Evolutionary conservation across 2,329 filamentous ascomycete genomes (phyloP), one percentile per base, ranked within the genome.

Genomic region (Lasiodiplodia citricola): DNA sequence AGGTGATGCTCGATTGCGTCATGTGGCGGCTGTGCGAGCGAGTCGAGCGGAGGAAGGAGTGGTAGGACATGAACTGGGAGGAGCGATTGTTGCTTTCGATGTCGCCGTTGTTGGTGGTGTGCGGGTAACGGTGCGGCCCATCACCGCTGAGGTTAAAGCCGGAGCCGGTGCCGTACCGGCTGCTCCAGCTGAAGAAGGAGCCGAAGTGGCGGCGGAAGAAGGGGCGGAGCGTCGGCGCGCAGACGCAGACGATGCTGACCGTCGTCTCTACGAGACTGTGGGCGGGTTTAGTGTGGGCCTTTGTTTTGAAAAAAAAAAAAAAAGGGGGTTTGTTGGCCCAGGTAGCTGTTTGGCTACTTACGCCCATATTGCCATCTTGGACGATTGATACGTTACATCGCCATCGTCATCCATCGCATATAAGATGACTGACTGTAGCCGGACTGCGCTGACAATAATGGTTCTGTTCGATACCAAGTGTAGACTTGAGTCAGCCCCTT

Each of bases 191-290:
- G 28, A 64, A 64, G 60, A 64, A 62, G 38, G 57, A 31, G 31
- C 60, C 60, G 60, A 52, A 64, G 60, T 64, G 31, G 4, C 28
- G 60, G 60, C 60, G 60, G 28, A 64, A 52, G 60, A 64, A 64
- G 25, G 60, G 60, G 47, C 60, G 60, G 16, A 64, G 60, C 4
- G 60, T 54, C n/a, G 60, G 60, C 18, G 50, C 60, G 60, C 60
- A 64, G 25, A 54, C 60, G 60, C 60, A 64, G 44, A 64, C 47
- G 44, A 64, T 52, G 47, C 60, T 52, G 25, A 64, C 41, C 14
- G 60, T 64, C 8, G 60, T 64, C 52, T 64, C 60, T 18, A 50
- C 41, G 23, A 62, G 57, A 14, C 57, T 62, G 57, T 37, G 7
- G 52, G 18, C 23, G 31, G 6, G 0, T 55, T 13, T 55, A 14